A percentile compares a stretch with the other conserved stretches of the same genome.
These are phyloP conservation scores for Osmanthus fragrans DNA, from an alignment of 257 asterid genomes.

Conservation along the genomic window DNA sequence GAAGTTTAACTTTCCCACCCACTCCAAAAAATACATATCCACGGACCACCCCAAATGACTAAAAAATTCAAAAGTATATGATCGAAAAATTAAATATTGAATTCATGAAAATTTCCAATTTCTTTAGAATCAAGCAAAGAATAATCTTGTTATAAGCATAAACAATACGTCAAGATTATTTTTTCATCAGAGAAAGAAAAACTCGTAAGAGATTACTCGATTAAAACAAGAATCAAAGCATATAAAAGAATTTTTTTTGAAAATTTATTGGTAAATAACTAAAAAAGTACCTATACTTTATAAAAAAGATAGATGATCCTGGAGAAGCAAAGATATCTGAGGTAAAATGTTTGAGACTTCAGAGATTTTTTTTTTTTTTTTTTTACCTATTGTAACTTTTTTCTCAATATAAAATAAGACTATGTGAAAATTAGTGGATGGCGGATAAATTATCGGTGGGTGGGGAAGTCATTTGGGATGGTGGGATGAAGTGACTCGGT, in stretches of 20 bases:
- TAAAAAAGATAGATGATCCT: constrained; percentile 26
- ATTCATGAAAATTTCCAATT: constrained; percentile 30
- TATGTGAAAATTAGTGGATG: too few species aligned
- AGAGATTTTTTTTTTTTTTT: too few species aligned
- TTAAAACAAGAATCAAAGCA: neutral
- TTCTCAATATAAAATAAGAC: too few species aligned
- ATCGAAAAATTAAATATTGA: constrained; percentile 16
- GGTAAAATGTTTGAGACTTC: too few species aligned
- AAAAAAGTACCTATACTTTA: constrained; percentile 28
- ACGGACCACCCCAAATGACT: neutral
- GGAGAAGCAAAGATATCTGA: constrained; percentile 27
- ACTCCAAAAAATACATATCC: too few species aligned
- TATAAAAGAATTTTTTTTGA: neutral
- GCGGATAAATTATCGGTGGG: too few species aligned
- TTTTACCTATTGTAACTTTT: too few species aligned
- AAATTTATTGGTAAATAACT: neutral
- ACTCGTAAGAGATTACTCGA: constrained; percentile 21
- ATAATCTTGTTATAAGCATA: constrained; percentile 13
- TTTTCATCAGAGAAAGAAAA: constrained; percentile 2
- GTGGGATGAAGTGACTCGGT: too few species aligned
- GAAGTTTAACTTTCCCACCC: too few species aligned
- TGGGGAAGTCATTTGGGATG: too few species aligned
- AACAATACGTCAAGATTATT: constrained; percentile 1
- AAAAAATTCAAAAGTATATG: neutral
- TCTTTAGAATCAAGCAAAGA: constrained; percentile 33